Base-by-base conservation (phyloP, 2,329 filamentous ascomycete genomes). In the Colletotrichum lini region DNA sequence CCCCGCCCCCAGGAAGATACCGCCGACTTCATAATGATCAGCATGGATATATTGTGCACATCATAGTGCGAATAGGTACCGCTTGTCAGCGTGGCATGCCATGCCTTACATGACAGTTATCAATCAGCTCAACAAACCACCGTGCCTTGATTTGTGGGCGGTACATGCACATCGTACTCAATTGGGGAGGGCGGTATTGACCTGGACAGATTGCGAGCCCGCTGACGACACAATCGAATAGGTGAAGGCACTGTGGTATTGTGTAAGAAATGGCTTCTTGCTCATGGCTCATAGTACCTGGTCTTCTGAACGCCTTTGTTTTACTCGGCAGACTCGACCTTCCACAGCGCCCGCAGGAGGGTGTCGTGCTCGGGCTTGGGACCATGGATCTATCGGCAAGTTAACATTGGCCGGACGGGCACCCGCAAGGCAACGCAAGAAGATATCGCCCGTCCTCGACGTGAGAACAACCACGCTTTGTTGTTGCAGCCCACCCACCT, bases 101-200 rank as follows among this genome's bases (percentile, higher is more conserved):
- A 42, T 50, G 45, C 63, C 56, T 70, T 57, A 67, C 62, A 70
- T 60, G 61, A 65, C 40, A 53, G 45, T 70, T 70, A 70, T 70
- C 67, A 70, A 65, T 70, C 61, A 65, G 47, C 61, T 45, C 57
- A 52, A 67, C 63, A 65, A 65, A 54, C 61, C 54, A 10, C 52
- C 18, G 42, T n/a, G 23, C 16, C 12, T 18, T 45, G 18, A 40
- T 40, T 45, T 15, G 54, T 40, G 23, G 21, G n/a, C 16, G 8
- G 18, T 21, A 15, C 35, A 9, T n/a, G 52, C 7, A 30, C 23
- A 10, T 4, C 4, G 23, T 15, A n/a, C 23, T 35, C 8, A 9
- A 35, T 35, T 8, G 35, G 35, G 26, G 49, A 30, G 23, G 49
- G 49, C 12, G 26, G 16, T 42, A 21, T 15, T 9, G 21, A 21